phyloP scores from a whole-genome alignment of 106 monocot species.

The Agapanthus africanus region DNA sequence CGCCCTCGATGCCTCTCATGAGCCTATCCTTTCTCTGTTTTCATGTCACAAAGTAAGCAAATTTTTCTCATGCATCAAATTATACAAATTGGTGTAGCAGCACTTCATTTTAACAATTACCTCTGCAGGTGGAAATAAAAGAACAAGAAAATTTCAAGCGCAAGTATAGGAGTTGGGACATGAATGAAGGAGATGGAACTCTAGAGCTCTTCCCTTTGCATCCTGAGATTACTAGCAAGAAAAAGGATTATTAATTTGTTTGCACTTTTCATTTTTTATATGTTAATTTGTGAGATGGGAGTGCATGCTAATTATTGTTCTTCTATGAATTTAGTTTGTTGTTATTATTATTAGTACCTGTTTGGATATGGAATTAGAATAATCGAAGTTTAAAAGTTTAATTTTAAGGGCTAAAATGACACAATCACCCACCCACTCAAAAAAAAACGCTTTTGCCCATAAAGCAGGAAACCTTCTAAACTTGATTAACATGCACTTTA shows the following conservation, averaged over 20 bases:
- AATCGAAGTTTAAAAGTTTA: no score
- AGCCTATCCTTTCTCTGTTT: neutral
- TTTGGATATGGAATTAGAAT: no score
- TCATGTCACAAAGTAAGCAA: constrained; percentile 7
- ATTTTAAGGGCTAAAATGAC: no score
- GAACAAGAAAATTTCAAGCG: constrained; percentile 28
- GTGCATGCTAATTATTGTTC: no score
- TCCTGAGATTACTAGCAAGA: constrained; percentile 19
- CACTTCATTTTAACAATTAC: neutral
- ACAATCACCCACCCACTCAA: no score
- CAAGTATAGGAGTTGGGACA: constrained; percentile 39
- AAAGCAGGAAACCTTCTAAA: no score
- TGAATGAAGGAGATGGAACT: constrained; percentile 17
- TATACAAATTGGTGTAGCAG: neutral
- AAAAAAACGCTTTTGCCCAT: no score
- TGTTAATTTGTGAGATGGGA: no score
- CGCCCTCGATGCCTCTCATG: neutral
- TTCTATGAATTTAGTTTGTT: no score
- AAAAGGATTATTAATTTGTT: neutral
- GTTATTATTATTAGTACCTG: no score
- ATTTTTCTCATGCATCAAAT: neutral
- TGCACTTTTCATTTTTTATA: neutral
- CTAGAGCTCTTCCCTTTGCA: constrained; percentile 66
- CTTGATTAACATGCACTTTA: no score
- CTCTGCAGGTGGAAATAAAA: neutral